phyloP scores from a whole-genome alignment of 306 rosid species.

The Coriaria nepalensis region DNA sequence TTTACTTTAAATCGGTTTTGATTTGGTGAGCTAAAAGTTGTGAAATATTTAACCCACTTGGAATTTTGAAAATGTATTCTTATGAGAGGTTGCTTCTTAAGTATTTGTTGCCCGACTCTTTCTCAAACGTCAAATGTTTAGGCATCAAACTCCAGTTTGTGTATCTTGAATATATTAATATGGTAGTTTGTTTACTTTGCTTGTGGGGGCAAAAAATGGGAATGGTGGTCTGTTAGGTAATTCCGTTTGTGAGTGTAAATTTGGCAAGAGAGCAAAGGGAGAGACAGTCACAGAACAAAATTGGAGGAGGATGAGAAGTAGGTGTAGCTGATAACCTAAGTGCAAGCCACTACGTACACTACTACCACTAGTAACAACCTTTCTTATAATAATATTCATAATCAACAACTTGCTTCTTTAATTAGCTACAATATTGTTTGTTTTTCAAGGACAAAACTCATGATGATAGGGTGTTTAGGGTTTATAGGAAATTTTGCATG shows the following conservation, averaged over 20 bases:
- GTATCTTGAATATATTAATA: too few species aligned
- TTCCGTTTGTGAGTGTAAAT: neutral
- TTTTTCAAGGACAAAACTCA: too few species aligned
- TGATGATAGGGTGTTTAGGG: too few species aligned
- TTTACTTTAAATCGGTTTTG: slow-evolving; percentile 16
- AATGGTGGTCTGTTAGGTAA: neutral
- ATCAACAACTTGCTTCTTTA: too few species aligned
- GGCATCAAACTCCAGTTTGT: too few species aligned
- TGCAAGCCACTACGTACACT: neutral
- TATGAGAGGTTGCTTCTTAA: neutral
- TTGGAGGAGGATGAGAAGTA: slow-evolving; percentile 22
- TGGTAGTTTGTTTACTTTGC: too few species aligned
- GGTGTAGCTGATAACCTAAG: slow-evolving; percentile 44
- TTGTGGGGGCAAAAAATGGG: neutral
- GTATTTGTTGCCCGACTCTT: neutral
- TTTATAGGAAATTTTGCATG: too few species aligned
- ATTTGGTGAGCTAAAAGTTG: slow-evolving; percentile 75
- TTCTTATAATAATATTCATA: too few species aligned
- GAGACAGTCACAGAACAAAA: too few species aligned
- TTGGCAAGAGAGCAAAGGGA: neutral
- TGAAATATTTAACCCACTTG: neutral
- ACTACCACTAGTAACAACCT: too few species aligned
- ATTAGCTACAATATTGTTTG: too few species aligned
- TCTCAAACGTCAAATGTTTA: too few species aligned
- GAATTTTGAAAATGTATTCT: neutral